Conservation (phyloP, 139 green algal genomes). For the Volvox reticuliferus region DNA sequence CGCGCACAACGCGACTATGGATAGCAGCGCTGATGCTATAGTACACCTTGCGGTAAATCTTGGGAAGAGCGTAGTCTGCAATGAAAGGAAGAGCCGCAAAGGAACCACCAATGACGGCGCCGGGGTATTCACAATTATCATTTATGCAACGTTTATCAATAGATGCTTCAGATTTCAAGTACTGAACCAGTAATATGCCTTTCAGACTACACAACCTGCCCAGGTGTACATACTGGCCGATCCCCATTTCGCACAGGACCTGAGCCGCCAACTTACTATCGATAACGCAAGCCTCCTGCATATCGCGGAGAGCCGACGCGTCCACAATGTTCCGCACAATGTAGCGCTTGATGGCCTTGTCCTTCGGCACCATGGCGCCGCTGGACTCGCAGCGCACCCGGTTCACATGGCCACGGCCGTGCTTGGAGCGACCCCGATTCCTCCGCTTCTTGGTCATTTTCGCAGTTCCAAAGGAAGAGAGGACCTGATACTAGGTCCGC, state of each 20-base stretch:
- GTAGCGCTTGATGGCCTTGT: slow-evolving; percentile 99
- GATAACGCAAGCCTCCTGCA: slow-evolving; percentile 95
- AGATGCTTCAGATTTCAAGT: no score
- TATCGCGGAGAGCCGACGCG: slow-evolving; percentile 97
- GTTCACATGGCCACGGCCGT: slow-evolving; percentile 90
- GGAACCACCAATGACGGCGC: slow-evolving; percentile 12
- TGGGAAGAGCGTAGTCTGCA: slow-evolving; percentile 95
- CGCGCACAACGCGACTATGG: slow-evolving; percentile 98
- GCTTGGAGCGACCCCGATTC: slow-evolving; percentile 91
- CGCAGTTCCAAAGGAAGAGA: slow-evolving; percentile 44
- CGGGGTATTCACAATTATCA: no score
- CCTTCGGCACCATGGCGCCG: slow-evolving; percentile 95
- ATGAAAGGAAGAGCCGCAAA: neutral
- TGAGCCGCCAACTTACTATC: slow-evolving; percentile 75
- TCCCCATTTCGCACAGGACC: no score
- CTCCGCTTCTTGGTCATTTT: slow-evolving; percentile 93
- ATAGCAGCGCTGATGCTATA: slow-evolving; percentile 99
- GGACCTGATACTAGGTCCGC: neutral
- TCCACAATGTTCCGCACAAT: slow-evolving; percentile 99
- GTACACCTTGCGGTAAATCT: slow-evolving; percentile 99
- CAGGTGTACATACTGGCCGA: no score
- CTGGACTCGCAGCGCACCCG: slow-evolving; percentile 97
- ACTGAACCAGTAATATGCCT: neutral
- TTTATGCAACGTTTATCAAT: no score
- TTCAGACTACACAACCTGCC: neutral